phyloP scores from a whole-genome alignment of 225 moss, liverwort and hornwort genomes.

The Ulota crispa region DNA sequence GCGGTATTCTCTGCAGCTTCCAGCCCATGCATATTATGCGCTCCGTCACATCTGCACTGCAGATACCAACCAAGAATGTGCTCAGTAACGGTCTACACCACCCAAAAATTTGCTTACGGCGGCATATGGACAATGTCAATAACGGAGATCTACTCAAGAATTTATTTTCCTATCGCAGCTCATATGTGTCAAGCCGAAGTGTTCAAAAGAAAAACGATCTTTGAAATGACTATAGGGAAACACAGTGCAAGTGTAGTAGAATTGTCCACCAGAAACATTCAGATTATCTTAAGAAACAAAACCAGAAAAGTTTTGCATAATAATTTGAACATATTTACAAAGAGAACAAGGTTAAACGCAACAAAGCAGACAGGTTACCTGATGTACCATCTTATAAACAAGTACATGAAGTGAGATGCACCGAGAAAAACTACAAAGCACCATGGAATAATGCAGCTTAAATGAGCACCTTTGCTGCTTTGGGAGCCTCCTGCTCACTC shows the following conservation, averaged over 20 bases:
- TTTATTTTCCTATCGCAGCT: background rate
- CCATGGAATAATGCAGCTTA: conserved; percentile 9
- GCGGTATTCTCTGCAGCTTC: conserved; percentile 26
- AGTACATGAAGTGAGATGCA: conserved; percentile 1
- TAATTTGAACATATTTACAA: background rate
- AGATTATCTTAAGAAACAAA: background rate
- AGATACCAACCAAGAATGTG: conserved; percentile 17
- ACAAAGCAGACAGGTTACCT: conserved; percentile 2
- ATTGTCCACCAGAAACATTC: background rate
- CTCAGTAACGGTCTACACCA: conserved; percentile 13
- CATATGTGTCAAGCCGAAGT: background rate
- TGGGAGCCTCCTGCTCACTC: conserved; percentile 75
- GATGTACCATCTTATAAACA: background rate
- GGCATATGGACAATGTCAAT: background rate
- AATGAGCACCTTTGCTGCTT: conserved; percentile 71
- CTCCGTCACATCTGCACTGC: conserved; percentile 42
- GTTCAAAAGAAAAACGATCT: background rate
- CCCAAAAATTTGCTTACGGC: background rate
- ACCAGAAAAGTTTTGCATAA: background rate
- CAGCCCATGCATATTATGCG: conserved; percentile 24
- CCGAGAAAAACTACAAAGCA: background rate
- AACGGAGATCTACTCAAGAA: background rate
- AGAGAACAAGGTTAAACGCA: background rate
- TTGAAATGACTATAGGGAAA: background rate
- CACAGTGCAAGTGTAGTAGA: background rate